phyloP scores from a whole-genome alignment of 805 yeast genomes.

The Isabelozyma pseudorhagii region DNA sequence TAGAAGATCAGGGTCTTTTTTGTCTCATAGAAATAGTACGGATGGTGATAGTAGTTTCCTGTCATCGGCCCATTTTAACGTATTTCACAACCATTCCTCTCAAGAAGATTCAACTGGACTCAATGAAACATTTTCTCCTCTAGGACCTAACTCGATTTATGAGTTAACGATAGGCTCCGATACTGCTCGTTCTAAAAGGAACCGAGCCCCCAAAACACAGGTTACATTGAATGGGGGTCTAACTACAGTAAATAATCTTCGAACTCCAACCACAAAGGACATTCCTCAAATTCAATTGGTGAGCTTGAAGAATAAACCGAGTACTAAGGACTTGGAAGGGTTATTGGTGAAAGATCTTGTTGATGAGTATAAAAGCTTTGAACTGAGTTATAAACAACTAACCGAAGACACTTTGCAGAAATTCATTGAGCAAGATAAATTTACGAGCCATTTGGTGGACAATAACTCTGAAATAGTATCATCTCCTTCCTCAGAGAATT shows the following conservation, averaged over 20 bases:
- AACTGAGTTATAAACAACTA: constrained; percentile 32
- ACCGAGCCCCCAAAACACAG: constrained; percentile 28
- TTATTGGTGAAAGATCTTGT: constrained; percentile 14
- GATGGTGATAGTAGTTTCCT: constrained; percentile 30
- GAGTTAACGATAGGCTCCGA: constrained; percentile 68
- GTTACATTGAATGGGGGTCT: constrained; percentile 42
- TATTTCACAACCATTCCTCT: constrained; percentile 10
- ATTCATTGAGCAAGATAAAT: constrained; percentile 15
- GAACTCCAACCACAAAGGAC: constrained; percentile 73
- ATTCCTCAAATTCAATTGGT: constrained; percentile 74
- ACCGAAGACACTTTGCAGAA: constrained; percentile 35
- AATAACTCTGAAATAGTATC: constrained; percentile 4
- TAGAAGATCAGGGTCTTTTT: constrained; percentile 10
- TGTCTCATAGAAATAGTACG: constrained; percentile 24
- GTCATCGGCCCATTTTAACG: constrained; percentile 23
- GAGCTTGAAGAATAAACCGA: constrained; percentile 24
- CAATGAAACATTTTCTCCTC: constrained; percentile 41
- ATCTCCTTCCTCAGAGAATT: constrained; percentile 7
- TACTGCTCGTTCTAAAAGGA: constrained; percentile 32
- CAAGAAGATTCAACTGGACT: constrained; percentile 8
- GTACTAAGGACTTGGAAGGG: constrained; percentile 15
- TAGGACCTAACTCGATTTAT: constrained; percentile 74
- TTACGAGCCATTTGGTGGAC: constrained; percentile 2
- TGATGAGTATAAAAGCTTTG: constrained; percentile 33
- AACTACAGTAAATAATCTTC: constrained; percentile 42